phyloP scores from a whole-genome alignment of 2,329 filamentous ascomycete genomes.

The Xylaria sp. region DNA sequence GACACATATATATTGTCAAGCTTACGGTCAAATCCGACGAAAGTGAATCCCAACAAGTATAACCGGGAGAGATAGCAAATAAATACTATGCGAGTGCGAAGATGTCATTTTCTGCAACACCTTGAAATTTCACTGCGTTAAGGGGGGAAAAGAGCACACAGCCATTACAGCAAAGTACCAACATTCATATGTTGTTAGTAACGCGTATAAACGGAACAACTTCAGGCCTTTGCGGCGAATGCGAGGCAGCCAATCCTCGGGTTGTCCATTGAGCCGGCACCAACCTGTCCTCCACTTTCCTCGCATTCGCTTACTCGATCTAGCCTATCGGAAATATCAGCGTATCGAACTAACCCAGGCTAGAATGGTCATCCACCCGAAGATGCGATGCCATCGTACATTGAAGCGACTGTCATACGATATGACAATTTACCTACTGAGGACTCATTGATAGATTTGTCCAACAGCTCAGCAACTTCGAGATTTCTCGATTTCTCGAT shows the following conservation, averaged over 20 bases:
- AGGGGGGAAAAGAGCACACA: not conserved
- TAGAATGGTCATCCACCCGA: not conserved
- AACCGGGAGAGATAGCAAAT: not conserved
- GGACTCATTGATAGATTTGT: not conserved
- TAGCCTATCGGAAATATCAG: slow-evolving; percentile 13
- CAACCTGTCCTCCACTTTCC: slow-evolving; percentile 8
- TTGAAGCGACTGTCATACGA: not conserved
- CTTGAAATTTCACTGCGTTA: not conserved
- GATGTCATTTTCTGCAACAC: not conserved
- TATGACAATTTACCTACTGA: not conserved
- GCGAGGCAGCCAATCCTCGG: slow-evolving; percentile 16
- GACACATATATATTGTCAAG: slow-evolving; percentile 20
- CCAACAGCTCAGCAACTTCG: not conserved
- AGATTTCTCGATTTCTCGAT: not conserved
- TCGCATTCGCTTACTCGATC: slow-evolving; percentile 35
- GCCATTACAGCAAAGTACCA: not conserved
- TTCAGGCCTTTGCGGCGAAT: slow-evolving; percentile 1
- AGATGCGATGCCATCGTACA: not conserved
- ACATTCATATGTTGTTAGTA: not conserved
- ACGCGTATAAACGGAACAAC: slow-evolving; percentile 13
- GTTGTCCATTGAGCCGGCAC: not conserved
- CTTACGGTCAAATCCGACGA: slow-evolving; percentile 8
- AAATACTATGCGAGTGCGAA: slow-evolving; percentile 24
- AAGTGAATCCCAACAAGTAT: not conserved
- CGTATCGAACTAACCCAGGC: slow-evolving; percentile 2